phyloP scores from a whole-genome alignment of 768 basidiomycete species.

The Hygrocybe coccinea region DNA sequence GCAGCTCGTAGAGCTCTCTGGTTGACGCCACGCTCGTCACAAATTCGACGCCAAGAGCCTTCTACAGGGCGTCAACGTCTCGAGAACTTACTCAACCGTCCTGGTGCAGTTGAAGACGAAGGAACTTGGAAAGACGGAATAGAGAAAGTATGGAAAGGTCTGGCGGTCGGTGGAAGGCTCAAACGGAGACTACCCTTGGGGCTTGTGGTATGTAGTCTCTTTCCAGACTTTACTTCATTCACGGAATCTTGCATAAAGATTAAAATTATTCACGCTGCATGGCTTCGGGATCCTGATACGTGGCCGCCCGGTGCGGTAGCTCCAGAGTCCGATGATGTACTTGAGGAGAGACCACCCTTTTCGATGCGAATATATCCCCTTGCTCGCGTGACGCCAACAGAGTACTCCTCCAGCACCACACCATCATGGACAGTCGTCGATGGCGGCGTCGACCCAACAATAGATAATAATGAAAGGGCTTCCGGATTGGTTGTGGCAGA shows the following conservation, averaged over 20 bases:
- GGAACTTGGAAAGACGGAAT: slow-evolving; percentile 54
- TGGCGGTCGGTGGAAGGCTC: slow-evolving; percentile 54
- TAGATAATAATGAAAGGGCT: background rate
- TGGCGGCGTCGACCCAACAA: background rate
- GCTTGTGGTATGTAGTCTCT: slow-evolving; percentile 47
- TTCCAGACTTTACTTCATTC: background rate
- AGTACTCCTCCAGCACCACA: slow-evolving; percentile 21
- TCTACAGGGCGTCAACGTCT: slow-evolving; percentile 44
- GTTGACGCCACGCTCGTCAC: slow-evolving; percentile 36
- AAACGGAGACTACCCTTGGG: slow-evolving; percentile 58
- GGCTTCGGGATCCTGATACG: slow-evolving; percentile 64
- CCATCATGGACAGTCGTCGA: slow-evolving; percentile 21
- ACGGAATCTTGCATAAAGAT: slow-evolving; percentile 42
- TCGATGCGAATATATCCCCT: slow-evolving; percentile 12
- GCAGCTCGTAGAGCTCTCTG: slow-evolving; percentile 59
- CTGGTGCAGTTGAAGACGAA: slow-evolving; percentile 46
- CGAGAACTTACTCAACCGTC: slow-evolving; percentile 44
- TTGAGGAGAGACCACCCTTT: slow-evolving; percentile 15
- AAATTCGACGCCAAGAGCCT: slow-evolving; percentile 19
- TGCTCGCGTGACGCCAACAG: slow-evolving; percentile 5
- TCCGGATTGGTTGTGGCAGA: no score
- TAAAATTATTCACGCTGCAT: slow-evolving; percentile 67
- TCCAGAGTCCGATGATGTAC: slow-evolving; percentile 59
- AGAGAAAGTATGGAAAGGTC: slow-evolving; percentile 58
- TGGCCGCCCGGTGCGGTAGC: slow-evolving; percentile 63